These are phyloP conservation scores for Penicillium cosmopolitanum DNA, from an alignment of 495 filamentous ascomycete species.

Conservation along the genomic window DNA sequence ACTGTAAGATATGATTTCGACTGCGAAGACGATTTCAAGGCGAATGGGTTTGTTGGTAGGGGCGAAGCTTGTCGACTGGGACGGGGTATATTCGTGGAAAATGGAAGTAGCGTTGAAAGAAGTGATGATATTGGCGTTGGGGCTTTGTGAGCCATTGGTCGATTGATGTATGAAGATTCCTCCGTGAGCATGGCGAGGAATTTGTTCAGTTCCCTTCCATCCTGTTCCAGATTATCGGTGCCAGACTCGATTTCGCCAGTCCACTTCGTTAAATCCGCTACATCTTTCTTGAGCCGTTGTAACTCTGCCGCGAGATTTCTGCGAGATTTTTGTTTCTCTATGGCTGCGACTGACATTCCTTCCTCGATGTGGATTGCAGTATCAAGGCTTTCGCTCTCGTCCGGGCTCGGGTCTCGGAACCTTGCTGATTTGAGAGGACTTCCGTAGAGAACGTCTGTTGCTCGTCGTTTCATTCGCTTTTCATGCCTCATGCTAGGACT, in stretches of 20 bases:
- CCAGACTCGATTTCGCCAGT: constrained; percentile 30
- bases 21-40: constrained; percentile 34
- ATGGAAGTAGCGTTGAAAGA: constrained; percentile 46
- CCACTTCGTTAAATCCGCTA: constrained; percentile 43
- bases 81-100: constrained; percentile 36
- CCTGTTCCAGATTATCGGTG: constrained; percentile 23
- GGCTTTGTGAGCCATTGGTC: constrained; percentile 13
- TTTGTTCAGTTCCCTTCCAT: constrained; percentile 25
- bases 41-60: constrained; percentile 41
- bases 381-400: constrained; percentile 14
- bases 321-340: constrained; percentile 37
- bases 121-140: constrained; percentile 41
- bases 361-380: constrained; percentile 2
- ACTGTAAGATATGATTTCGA: constrained; percentile 39
- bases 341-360: constrained; percentile 28
- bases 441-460: constrained; percentile 24
- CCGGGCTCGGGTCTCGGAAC: constrained; percentile 19
- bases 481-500: constrained; percentile 45
- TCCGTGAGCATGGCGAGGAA: constrained; percentile 37
- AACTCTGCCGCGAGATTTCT: constrained; percentile 38
- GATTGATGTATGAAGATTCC: constrained; percentile 26
- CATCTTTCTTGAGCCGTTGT: constrained; percentile 38
- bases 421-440: constrained; percentile 40
- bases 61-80: constrained; percentile 27
- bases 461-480: constrained; percentile 33